Conservation (phyloP, 2,329 filamentous ascomycete genomes). For the Fusarium protoensiforme region DNA sequence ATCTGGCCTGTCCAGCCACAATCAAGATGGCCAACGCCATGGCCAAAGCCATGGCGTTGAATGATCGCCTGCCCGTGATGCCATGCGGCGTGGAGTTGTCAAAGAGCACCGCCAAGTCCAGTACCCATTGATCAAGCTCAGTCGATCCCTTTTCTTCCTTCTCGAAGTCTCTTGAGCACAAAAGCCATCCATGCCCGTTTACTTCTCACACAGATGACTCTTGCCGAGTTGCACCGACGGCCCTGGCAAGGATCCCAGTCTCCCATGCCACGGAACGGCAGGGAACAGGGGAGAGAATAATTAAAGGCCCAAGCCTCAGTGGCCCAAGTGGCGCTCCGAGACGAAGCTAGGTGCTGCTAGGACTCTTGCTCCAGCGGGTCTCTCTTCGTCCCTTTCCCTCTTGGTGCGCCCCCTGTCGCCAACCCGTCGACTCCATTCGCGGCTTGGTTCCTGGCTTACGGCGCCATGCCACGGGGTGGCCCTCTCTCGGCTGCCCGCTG, state of each 20-base stretch:
- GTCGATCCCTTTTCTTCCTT: background rate
- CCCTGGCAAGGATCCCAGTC: slow-evolving; percentile 3
- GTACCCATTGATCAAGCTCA: background rate
- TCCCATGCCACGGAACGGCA: slow-evolving; percentile 26
- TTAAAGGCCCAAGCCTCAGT: slow-evolving; percentile 43
- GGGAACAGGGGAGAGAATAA: slow-evolving; percentile 34
- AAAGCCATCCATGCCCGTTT: slow-evolving; percentile 8
- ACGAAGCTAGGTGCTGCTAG: slow-evolving; percentile 37
- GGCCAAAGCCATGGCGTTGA: background rate
- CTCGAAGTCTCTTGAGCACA: background rate
- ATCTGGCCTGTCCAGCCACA: slow-evolving; percentile 24
- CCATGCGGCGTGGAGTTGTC: slow-evolving; percentile 17
- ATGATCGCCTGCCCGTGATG: background rate
- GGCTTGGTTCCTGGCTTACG: slow-evolving; percentile 41
- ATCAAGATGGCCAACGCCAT: slow-evolving; percentile 3
- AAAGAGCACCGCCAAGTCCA: background rate
- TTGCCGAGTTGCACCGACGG: slow-evolving; percentile 21
- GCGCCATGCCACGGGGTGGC: slow-evolving; percentile 42
- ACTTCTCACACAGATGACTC: slow-evolving; percentile 15
- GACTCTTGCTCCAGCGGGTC: slow-evolving; percentile 25
- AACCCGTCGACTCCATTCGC: slow-evolving; percentile 34
- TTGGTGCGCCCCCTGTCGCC: slow-evolving; percentile 12
- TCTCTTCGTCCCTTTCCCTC: background rate
- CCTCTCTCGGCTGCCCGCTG: slow-evolving; percentile 28
- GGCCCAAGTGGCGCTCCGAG: slow-evolving; percentile 39